phyloP scores from a whole-genome alignment of 805 yeast species.

The Komagataella ulmi region DNA sequence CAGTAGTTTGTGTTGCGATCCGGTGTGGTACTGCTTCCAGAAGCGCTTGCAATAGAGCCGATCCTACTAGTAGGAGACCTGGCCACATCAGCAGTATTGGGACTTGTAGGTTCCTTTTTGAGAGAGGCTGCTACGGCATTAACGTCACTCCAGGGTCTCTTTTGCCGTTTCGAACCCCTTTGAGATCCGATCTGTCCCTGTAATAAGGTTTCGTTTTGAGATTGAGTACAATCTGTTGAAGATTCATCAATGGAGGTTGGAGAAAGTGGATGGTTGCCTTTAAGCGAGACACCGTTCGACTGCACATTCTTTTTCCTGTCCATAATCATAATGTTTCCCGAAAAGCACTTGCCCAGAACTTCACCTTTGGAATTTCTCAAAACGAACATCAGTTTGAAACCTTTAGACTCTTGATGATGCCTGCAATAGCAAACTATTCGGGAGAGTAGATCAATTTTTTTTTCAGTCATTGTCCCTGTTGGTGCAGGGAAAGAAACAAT shows the following conservation, averaged over 20 bases:
- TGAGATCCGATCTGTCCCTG: background rate
- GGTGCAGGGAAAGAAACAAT: slow-evolving; percentile 62
- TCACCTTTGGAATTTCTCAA: slow-evolving; percentile 47
- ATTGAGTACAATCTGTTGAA: slow-evolving; percentile 6
- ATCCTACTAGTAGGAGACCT: slow-evolving; percentile 9
- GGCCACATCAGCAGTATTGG: slow-evolving; percentile 3
- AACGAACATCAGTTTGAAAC: slow-evolving; percentile 63
- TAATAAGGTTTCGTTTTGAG: background rate
- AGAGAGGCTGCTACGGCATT: slow-evolving; percentile 9
- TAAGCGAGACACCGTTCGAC: slow-evolving; percentile 11
- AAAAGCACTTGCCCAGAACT: slow-evolving; percentile 58
- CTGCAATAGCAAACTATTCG: slow-evolving; percentile 93
- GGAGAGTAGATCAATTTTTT: slow-evolving; percentile 38
- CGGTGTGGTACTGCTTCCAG: slow-evolving; percentile 14
- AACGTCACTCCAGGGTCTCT: slow-evolving; percentile 18
- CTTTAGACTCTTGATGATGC: slow-evolving; percentile 82
- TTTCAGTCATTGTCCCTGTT: slow-evolving; percentile 18
- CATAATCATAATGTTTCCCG: slow-evolving; percentile 79
- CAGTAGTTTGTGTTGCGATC: slow-evolving; percentile 8
- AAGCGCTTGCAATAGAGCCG: slow-evolving; percentile 16
- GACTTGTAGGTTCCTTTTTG: slow-evolving; percentile 15
- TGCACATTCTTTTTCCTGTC: slow-evolving; percentile 68
- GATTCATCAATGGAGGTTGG: slow-evolving; percentile 21
- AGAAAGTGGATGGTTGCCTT: slow-evolving; percentile 8
- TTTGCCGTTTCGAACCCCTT: slow-evolving; percentile 14